A percentile compares a stretch with the other conserved stretches of the same genome.
Conservation (phyloP, 176 grass and related monocot species). For the Pontederia paniculata region DNA sequence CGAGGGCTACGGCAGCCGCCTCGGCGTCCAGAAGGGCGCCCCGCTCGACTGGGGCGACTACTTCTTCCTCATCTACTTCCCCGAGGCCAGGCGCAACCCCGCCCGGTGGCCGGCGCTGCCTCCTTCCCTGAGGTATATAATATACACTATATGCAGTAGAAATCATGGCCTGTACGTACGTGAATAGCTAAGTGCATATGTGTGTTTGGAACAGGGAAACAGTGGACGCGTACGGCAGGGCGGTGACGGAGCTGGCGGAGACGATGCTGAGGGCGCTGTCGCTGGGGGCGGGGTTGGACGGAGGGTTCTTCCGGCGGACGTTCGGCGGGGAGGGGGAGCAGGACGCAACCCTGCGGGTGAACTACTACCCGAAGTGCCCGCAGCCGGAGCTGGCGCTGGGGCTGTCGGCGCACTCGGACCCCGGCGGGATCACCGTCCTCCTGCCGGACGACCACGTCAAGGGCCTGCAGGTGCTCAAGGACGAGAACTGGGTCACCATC, state of each 20-base stretch:
- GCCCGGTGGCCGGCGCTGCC: constrained; percentile 6
- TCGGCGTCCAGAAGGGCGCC: constrained; percentile 16
- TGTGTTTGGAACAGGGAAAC: background rate
- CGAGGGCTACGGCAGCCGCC: constrained; percentile 28
- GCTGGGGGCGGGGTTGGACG: background rate
- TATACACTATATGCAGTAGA: too few species aligned
- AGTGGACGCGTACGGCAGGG: background rate
- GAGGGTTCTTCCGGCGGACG: background rate
- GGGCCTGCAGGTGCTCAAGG: constrained; percentile 14
- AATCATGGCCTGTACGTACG: too few species aligned
- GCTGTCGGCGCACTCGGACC: constrained; percentile 10
- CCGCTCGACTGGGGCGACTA: constrained; percentile 22
- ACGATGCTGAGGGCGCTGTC: background rate
- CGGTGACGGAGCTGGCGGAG: background rate
- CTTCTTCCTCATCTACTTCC: constrained; percentile 15
- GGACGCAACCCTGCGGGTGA: background rate
- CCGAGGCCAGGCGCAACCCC: background rate
- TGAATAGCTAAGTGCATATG: too few species aligned
- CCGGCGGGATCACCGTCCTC: constrained; percentile 1
- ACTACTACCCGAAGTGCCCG: constrained; percentile 17
- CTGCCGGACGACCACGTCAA: constrained; percentile 4
- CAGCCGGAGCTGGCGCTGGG: constrained; percentile 14
- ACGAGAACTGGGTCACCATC: constrained; percentile 3
- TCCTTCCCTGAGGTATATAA: constrained; percentile 1
- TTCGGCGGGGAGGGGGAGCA: constrained; percentile 1